phyloP scores from a whole-genome alignment of 1,139 yeast species.

The Entelexis sorbosivorans region DNA sequence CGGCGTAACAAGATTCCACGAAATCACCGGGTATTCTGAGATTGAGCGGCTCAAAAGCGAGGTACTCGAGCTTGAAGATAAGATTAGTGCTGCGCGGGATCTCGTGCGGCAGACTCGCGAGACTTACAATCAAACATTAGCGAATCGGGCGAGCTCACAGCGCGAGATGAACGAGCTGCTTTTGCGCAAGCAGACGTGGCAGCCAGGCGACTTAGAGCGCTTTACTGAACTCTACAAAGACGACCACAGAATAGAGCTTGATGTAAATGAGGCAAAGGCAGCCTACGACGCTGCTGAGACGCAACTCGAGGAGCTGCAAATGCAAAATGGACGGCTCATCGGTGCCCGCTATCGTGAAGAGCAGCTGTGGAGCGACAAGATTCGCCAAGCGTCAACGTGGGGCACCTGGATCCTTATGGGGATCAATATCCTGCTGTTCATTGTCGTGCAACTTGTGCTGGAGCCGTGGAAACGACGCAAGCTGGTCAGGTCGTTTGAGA shows the following conservation, averaged over 20 bases:
- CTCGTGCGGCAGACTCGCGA: constrained; percentile 41
- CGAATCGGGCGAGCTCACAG: constrained; percentile 59
- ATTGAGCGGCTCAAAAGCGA: constrained; percentile 62
- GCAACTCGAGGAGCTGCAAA: constrained; percentile 58
- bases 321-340: constrained; percentile 62
- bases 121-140: constrained; percentile 52
- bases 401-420: constrained; percentile 91
- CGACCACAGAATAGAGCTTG: constrained; percentile 64
- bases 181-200: constrained; percentile 79
- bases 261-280: constrained; percentile 45
- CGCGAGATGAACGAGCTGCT: constrained; percentile 77
- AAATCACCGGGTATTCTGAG: constrained; percentile 81
- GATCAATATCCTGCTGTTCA: constrained; percentile 62
- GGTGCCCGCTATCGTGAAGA: constrained; percentile 89
- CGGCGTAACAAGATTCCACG: constrained; percentile 42
- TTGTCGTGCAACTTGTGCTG: constrained; percentile 71
- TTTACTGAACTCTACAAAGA: constrained; percentile 71
- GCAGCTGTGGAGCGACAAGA: constrained; percentile 96
- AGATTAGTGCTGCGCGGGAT: constrained; percentile 45
- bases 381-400: constrained; percentile 89
- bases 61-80: constrained; percentile 53
- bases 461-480: constrained; percentile 91
- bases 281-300: constrained; percentile 48
- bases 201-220: constrained; percentile 61
- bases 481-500: constrained; percentile 73